Evolutionary conservation across 208 protist genomes (phyloP).

Genomic region (Crithidia thermophila): DNA sequence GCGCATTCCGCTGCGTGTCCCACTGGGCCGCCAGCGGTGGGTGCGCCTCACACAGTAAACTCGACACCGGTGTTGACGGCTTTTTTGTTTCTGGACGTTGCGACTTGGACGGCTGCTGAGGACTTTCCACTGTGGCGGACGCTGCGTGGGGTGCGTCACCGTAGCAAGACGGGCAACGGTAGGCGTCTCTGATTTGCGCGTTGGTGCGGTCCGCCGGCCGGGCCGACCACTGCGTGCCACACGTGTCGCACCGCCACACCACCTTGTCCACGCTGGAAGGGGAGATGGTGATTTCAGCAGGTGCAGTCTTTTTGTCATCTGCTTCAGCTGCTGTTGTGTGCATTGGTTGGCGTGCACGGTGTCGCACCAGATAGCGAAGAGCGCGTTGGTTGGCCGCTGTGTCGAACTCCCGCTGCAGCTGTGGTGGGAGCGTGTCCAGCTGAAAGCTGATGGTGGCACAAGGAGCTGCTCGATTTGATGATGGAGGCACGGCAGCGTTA

Average conservation of each 20-base stretch:
- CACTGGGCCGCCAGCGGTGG: conserved; percentile 70
- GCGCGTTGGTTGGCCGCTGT: conserved; percentile 29
- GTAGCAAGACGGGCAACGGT: conserved; percentile 53
- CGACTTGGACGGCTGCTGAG: too few relatives aligned
- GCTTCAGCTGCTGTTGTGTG: background rate
- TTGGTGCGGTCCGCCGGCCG: conserved; percentile 58
- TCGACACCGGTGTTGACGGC: background rate
- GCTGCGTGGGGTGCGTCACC: background rate
- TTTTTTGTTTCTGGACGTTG: too few relatives aligned
- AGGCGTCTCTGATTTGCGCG: conserved; percentile 47
- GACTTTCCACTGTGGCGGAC: too few relatives aligned
- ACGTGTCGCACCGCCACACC: conserved; percentile 55
- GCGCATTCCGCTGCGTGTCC: conserved; percentile 53
- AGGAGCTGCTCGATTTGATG: background rate
- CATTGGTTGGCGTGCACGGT: background rate
- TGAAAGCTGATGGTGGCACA: conserved; percentile 33
- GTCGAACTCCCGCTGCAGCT: conserved; percentile 48
- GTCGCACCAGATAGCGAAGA: conserved; percentile 29
- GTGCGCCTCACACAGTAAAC: conserved; percentile 34
- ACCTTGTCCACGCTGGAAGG: conserved; percentile 42
- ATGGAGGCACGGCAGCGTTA: background rate
- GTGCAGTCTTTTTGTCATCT: background rate
- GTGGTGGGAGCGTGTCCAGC: conserved; percentile 24
- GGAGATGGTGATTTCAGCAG: conserved; percentile 1
- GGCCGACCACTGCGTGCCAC: conserved; percentile 51